Percentiles rank a stretch among this genome's conserved stretches.
Evolutionary conservation across 169 alveolate species (phyloP).

Genomic region (Theileria luwenshuni): DNA sequence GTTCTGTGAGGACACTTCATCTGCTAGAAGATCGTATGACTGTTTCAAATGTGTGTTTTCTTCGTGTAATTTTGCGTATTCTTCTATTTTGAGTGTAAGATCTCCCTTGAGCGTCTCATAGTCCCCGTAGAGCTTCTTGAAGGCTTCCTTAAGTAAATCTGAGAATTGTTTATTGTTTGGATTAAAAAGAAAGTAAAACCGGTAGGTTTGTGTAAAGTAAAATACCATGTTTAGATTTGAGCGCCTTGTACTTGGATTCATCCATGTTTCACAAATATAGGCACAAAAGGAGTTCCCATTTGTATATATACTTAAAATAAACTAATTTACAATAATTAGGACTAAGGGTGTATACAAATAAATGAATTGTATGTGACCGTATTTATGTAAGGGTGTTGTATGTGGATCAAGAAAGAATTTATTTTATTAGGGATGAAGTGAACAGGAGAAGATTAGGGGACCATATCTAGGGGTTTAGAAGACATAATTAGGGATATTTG

Average conservation of each 20-base stretch:
- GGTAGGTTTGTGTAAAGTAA: neutral
- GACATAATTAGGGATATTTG: too few relatives aligned
- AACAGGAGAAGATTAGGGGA: too few relatives aligned
- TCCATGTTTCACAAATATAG: neutral
- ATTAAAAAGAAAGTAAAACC: neutral
- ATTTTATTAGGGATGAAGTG: too few relatives aligned
- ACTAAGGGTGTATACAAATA: neutral
- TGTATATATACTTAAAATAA: neutral
- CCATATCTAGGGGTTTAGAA: too few relatives aligned
- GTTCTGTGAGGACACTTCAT: slow-evolving; percentile 12
- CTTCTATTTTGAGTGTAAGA: slow-evolving; percentile 30
- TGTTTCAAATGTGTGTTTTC: slow-evolving; percentile 48
- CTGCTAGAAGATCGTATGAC: slow-evolving; percentile 45
- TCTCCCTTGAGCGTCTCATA: slow-evolving; percentile 42
- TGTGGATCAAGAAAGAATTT: neutral
- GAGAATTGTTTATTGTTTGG: neutral
- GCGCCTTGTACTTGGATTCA: slow-evolving; percentile 51
- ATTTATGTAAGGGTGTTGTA: neutral
- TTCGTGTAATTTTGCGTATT: slow-evolving; percentile 41
- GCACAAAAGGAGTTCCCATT: neutral
- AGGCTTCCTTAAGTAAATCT: slow-evolving; percentile 57
- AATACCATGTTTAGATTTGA: slow-evolving; percentile 49
- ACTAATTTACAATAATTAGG: too few relatives aligned
- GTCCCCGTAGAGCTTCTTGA: slow-evolving; percentile 46
- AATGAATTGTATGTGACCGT: neutral